Evolutionary conservation across 1,284 basidiomycete species (phyloP), one percentile per base, ranked within the genome.

Genomic region (Fistulinella staudtii): DNA sequence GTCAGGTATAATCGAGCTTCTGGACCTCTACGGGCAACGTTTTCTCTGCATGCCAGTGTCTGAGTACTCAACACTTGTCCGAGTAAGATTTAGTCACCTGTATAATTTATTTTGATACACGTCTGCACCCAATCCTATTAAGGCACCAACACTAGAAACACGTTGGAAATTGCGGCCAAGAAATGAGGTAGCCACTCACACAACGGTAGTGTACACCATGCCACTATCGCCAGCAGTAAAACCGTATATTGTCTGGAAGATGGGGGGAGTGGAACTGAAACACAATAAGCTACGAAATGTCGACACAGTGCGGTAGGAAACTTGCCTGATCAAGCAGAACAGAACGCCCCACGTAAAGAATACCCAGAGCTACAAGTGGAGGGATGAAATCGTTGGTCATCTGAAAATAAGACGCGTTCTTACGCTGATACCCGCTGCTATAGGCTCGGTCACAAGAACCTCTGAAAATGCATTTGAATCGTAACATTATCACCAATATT

Each of bases 291-390:
- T 22, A 13, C 8, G 14, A 28, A 15, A 39, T 23, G 5, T 13
- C 15, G 39, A 6, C 5, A 38, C 15, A 8, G 45, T 22, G 6
- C 45, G n/a, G n/a, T n/a, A n/a, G n/a, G n/a, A 24, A 36, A 23
- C 33, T 23, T 52, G 83, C 73, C 80, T 78, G 38, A 89, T 73
- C 53, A 87, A 67, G 47, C 76, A 77, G 60, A 82, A 92, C 34
- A 85, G 64, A 17, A 91, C 76, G 0, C 88, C 87, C 86, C 87
- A 91, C 3, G 76, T 77, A 43, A 85, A 79, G 2, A 82, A 83
- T 36, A 87, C 71, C 86, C 86, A 90, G 9, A 88, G 53, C 80
- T 85, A 52, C 14, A 44, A 13, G n/a, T 39, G 18, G 21, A 29
- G 17, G 11, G 13, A 15, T 53, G n/a, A 42, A 20, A 15, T 7